Evolutionary conservation across 495 filamentous ascomycete species (phyloP), one percentile per base, ranked within the genome.

Genomic region (Filosporella fistucella): DNA sequence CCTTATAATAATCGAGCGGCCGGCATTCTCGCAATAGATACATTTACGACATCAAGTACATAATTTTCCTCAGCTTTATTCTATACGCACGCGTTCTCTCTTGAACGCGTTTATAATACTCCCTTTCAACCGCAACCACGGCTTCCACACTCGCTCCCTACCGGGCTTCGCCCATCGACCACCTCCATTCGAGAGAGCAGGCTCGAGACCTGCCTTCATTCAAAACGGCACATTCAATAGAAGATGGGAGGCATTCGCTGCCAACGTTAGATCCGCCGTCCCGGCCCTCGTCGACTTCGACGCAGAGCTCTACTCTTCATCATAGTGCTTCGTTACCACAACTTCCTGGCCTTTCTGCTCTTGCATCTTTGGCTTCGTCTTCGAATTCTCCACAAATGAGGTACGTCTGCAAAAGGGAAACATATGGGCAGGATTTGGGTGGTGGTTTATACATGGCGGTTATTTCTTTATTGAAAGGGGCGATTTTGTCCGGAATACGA

Each of bases 381-480:
- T 73, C 76, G 26, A 65, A 55, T 51, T 80, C 81, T 56, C 78
- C 80, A 45, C 84, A 82, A 65, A 60, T 78, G 57, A 80, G 85
- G 86, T 90, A 60, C 51, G 58, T 60, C 44, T 30, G 40, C 3
- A 18, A 43, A 10, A n/a, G n/a, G n/a, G n/a, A n/a, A n/a, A n/a
- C n/a, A n/a, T n/a, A n/a, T n/a, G n/a, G n/a, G n/a, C n/a, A n/a
- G n/a, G n/a, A n/a, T n/a, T n/a, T n/a, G n/a, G n/a, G n/a, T n/a
- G n/a, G n/a, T n/a, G n/a, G n/a, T n/a, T n/a, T n/a, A n/a, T n/a
- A n/a, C n/a, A n/a, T n/a, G n/a, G n/a, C n/a, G n/a, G n/a, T n/a
- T n/a, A n/a, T n/a, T n/a, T n/a, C n/a, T n/a, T n/a, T n/a, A n/a
- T n/a, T n/a, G n/a, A n/a, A n/a, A n/a, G n/a, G n/a, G n/a, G n/a